Evolutionary conservation across 192 early-diverging fungal species (phyloP).

Genomic region (Gigaspora rosea): DNA sequence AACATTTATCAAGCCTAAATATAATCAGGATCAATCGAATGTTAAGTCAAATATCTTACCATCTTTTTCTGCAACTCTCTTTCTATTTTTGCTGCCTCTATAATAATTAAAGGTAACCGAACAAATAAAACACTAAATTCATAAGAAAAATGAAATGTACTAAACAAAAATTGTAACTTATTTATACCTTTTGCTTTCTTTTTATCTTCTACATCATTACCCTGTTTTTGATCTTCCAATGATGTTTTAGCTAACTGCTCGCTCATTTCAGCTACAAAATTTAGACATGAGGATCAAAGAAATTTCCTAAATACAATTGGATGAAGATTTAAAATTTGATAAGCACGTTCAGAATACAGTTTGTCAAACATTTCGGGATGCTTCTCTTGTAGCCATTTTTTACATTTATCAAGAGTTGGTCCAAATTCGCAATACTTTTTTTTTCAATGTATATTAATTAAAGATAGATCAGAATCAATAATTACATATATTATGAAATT

Average conservation of each 20-base stretch:
- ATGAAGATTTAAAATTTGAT: neutral
- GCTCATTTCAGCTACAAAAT: constrained; percentile 35
- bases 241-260: constrained; percentile 35
- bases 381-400: constrained; percentile 68
- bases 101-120: constrained; percentile 21
- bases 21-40: neutral
- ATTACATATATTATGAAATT: neutral
- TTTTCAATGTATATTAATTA: neutral
- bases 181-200: constrained; percentile 49
- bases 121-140: neutral
- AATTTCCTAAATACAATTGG: constrained; percentile 1
- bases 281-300: constrained; percentile 36
- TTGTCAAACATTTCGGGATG: constrained; percentile 61
- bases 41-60: constrained; percentile 44
- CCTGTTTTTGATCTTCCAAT: constrained; percentile 27
- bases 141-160: neutral
- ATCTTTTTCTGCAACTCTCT: constrained; percentile 76
- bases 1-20: neutral
- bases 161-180: neutral
- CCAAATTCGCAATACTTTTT: constrained; percentile 89
- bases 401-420: constrained; percentile 80
- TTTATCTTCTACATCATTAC: constrained; percentile 41
- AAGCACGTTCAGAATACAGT: constrained; percentile 51
- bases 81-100: constrained; percentile 74
- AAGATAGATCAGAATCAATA: neutral